Evolutionary conservation across 352 stramenopile species (phyloP), one percentile per base, ranked within the genome.

Genomic region (Blastocystis sp.): DNA sequence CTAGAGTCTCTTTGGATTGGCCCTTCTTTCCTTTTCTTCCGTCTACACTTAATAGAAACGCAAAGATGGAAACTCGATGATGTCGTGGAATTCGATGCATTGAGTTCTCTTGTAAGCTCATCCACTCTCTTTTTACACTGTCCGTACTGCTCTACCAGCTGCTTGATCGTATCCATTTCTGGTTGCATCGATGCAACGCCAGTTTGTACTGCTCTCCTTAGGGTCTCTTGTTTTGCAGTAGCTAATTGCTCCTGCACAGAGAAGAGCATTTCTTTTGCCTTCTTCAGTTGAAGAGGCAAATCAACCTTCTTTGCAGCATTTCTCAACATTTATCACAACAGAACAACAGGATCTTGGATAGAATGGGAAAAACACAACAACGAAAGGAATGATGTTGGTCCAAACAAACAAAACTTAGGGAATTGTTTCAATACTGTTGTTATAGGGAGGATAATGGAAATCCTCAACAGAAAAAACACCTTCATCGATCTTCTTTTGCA

Each of bases 341-440:
- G 27, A 21, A 32, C 37, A 35, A 24, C 32, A n/a, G 11, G 32
- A 46, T 2, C 39, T 9, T 46, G 2, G 39, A 46, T 46, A 46
- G 6, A 12, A 37, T 35, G 16, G 54, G 56, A 77, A 46, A 35
- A 12, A 69, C 32, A 77, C 27, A 77, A 77, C 21, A 56, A 42
- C 27, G 11, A 77, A 77, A 42, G 29, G 27, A 77, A 77, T 54
- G 24, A 29, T 51, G 0, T 21, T 27, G n/a, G 4, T 29, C 35
- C 16, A 12, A 87, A 61, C 42, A 74, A 87, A 78, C 77, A 87
- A n/a, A 1, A 24, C 21, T 74, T 90, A 90, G 59, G 88, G 88
- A 58, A 90, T 90, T 46, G 90, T 78, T 56, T 90, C 89, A 29
- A 90, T 80, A 51, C 88, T 90, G 63, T 90, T 90, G 77, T 90